Percentiles rank a stretch among this genome's conserved stretches.
These are phyloP conservation scores for Puccinia novopanici DNA, from an alignment of 1,284 basidiomycete species.

Conservation along the genomic window DNA sequence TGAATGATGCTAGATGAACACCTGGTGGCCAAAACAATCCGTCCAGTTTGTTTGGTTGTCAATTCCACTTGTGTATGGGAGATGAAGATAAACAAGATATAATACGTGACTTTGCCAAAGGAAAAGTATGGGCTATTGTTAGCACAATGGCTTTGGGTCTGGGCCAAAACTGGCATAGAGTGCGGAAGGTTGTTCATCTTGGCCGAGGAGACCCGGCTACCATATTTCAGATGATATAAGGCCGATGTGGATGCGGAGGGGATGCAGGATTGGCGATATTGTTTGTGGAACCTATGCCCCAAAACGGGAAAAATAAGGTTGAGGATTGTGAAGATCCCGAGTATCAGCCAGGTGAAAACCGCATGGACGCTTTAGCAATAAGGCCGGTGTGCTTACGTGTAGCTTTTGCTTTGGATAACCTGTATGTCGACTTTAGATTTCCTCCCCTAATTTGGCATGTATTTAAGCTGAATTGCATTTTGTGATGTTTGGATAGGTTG, in stretches of 20 bases:
- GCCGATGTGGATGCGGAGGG: background rate
- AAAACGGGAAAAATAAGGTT: too few relatives aligned
- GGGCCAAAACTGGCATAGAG: slow-evolving; percentile 9
- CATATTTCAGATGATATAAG: background rate
- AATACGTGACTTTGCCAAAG: background rate
- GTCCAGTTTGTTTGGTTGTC: background rate
- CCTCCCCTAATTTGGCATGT: too few relatives aligned
- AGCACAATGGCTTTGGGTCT: slow-evolving; percentile 6
- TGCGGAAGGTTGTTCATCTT: background rate
- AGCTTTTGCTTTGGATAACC: too few relatives aligned
- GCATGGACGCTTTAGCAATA: too few relatives aligned
- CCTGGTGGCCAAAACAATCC: background rate
- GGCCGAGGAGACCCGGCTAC: background rate
- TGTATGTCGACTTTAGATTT: too few relatives aligned
- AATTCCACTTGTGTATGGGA: background rate
- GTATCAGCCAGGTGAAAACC: too few relatives aligned
- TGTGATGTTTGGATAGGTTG: too few relatives aligned
- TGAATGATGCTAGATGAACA: background rate
- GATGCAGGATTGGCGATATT: too few relatives aligned
- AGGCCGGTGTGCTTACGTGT: too few relatives aligned
- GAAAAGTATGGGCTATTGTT: background rate
- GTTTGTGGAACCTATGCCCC: too few relatives aligned
- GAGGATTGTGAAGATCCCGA: too few relatives aligned
- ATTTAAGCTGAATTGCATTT: too few relatives aligned
- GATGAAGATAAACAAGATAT: background rate